Evolutionary conservation across 225 moss, liverwort and hornwort species (phyloP), one percentile per base, ranked within the genome.

Genomic region (Straminergon stramineum): DNA sequence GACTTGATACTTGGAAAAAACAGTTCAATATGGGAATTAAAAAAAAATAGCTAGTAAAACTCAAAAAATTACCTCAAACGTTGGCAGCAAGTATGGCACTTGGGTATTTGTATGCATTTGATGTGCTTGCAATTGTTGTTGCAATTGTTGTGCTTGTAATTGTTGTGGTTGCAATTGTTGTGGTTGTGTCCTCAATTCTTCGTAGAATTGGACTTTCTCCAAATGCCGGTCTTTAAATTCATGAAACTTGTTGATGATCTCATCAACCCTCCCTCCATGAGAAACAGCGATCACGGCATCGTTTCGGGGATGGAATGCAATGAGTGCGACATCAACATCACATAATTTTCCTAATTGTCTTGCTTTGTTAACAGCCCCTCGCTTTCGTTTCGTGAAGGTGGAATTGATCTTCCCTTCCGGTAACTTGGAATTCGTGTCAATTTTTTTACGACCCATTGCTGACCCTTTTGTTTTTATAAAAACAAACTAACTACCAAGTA

Each of bases 121-220:
- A 20, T 67, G 27, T 48, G 48, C 4, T 17, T 34, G 66, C 11
- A 12, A 13, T n/a, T 37, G 75, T 35, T 31, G 76, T 12, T 76
- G 11, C 32, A 75, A 5, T 75, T 45, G 75, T 4, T 17, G 51
- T 31, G 45, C 30, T 30, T 75, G 60, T 14, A 37, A 28, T 27
- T 63, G 69, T 37, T 37, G 23, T 26, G 34, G 34, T 20, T 79
- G 7, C n/a, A 57, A 15, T 57, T 55, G 37, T 7, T 10, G n/a
- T n/a, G 35, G 55, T 24, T 53, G n/a, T 13, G 12, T 4, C 34
- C 75, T 45, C 37, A 51, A 37, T 20, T 51, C 51, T 14, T 75
- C 67, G 0, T 0, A 11, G 1, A 55, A 18, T 0, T 60, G 7
- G 4, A 60, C 2, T 51, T 37, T 70, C 2, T 8, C 37, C 0